Evolutionary conservation across 768 basidiomycete species (phyloP).

Genomic region (Rhodocollybia butyracea): DNA sequence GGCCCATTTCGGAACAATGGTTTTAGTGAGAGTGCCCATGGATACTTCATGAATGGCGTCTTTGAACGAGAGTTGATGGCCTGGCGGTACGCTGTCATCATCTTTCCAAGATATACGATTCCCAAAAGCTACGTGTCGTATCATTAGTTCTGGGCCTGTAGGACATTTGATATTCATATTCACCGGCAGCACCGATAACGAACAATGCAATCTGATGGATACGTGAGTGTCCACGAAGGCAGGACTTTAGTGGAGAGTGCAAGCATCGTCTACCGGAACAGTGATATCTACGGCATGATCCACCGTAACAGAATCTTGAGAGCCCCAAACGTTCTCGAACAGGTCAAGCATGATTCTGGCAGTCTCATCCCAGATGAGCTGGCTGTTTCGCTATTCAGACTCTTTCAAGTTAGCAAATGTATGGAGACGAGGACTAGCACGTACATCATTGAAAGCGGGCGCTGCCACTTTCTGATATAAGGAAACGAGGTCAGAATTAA

Average conservation of each 20-base stretch:
- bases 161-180: not conserved
- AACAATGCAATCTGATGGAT: not conserved
- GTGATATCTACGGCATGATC: conserved; percentile 52
- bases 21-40: conserved; percentile 30
- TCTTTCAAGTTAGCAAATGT: not conserved
- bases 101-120: not conserved
- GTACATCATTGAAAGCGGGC: conserved; percentile 61
- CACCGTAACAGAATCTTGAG: conserved; percentile 32
- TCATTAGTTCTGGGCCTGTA: not conserved
- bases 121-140: conserved; percentile 1
- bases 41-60: conserved; percentile 43
- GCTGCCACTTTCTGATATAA: conserved; percentile 58
- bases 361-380: too few relatives aligned
- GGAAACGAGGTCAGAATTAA: too few relatives aligned
- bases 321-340: conserved; percentile 51
- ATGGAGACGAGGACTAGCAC: not conserved
- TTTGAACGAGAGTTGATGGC: conserved; percentile 47
- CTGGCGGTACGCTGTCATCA: conserved; percentile 25
- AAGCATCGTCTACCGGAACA: conserved; percentile 36
- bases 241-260: too few relatives aligned
- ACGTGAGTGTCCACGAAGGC: not conserved
- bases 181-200: conserved; percentile 37
- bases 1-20: conserved; percentile 37
- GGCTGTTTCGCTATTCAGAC: conserved; percentile 35
- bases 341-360: too few relatives aligned